Percentiles rank a stretch among this genome's conserved stretches.
phyloP scores from a whole-genome alignment of 2,329 filamentous ascomycete species.

The Apiospora rasikravindrae region DNA sequence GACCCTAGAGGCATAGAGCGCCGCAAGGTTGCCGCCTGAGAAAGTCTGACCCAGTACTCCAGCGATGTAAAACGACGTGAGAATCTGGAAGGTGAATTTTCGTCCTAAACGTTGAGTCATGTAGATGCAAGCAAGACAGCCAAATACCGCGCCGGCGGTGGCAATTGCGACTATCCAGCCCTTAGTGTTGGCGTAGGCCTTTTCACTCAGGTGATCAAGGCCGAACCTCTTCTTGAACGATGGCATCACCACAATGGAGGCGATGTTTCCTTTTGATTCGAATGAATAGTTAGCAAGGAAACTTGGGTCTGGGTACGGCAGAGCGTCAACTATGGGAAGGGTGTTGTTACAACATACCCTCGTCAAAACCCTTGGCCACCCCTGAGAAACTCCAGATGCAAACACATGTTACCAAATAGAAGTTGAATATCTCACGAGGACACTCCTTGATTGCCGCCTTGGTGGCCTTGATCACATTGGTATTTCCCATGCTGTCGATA shows the following conservation, averaged over 20 bases:
- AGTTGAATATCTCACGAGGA: constrained; percentile 38
- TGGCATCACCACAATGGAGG: constrained; percentile 37
- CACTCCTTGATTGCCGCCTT: constrained; percentile 33
- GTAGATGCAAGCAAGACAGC: constrained; percentile 35
- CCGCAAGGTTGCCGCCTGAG: constrained; percentile 33
- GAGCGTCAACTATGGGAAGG: too few relatives aligned
- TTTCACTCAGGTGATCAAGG: constrained; percentile 30
- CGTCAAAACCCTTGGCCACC: constrained; percentile 39
- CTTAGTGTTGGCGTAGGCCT: constrained; percentile 36
- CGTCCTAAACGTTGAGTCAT: constrained; percentile 34
- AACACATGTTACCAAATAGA: constrained; percentile 34
- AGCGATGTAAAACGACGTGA: constrained; percentile 43
- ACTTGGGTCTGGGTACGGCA: not conserved
- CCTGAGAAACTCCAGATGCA: constrained; percentile 38
- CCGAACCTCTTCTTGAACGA: constrained; percentile 34
- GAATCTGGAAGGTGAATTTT: constrained; percentile 31
- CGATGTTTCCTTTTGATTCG: constrained; percentile 34
- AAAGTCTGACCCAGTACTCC: constrained; percentile 41
- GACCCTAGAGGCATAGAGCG: constrained; percentile 33
- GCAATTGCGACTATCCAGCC: constrained; percentile 41
- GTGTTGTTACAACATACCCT: constrained; percentile 27
- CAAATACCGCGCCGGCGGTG: constrained; percentile 37
- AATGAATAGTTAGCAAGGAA: not conserved
- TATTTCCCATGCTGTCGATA: not conserved
- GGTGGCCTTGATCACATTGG: constrained; percentile 22